phyloP scores from a whole-genome alignment of 2,329 filamentous ascomycete genomes.

The Alternaria brassicicola region DNA sequence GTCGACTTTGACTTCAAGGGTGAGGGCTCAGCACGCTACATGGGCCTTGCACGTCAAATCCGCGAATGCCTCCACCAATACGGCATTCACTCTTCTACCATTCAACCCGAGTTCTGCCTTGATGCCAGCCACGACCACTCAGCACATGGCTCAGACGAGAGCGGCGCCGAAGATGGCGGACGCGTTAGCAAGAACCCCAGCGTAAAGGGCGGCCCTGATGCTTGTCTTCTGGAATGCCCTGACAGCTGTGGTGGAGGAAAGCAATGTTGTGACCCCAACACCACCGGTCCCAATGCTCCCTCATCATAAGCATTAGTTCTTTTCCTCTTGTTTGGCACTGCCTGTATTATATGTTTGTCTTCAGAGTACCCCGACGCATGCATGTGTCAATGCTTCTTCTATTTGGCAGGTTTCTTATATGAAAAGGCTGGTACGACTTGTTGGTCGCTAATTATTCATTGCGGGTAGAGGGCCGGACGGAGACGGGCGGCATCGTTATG shows the following conservation, averaged over 20 bases:
- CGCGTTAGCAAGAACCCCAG: slow-evolving; percentile 45
- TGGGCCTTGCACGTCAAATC: slow-evolving; percentile 83
- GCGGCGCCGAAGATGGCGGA: slow-evolving; percentile 37
- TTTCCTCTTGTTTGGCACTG: neutral
- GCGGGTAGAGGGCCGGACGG: neutral
- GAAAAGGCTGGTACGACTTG: neutral
- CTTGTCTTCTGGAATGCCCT: slow-evolving; percentile 52
- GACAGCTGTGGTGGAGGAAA: slow-evolving; percentile 51
- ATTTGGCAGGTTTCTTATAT: neutral
- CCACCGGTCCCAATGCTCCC: slow-evolving; percentile 31
- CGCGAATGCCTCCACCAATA: slow-evolving; percentile 91
- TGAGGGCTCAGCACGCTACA: slow-evolving; percentile 79
- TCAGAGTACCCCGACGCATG: neutral
- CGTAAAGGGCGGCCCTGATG: slow-evolving; percentile 43
- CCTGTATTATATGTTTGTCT: neutral
- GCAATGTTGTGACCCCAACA: slow-evolving; percentile 51
- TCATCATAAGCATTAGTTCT: slow-evolving; percentile 11
- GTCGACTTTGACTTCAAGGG: slow-evolving; percentile 88
- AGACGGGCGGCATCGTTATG: neutral
- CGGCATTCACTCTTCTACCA: slow-evolving; percentile 95
- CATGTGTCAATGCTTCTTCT: neutral
- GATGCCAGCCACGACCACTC: slow-evolving; percentile 53
- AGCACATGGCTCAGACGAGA: slow-evolving; percentile 38
- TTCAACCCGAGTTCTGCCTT: slow-evolving; percentile 82
- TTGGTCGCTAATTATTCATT: neutral